These are phyloP conservation scores for Alternaria arbusti DNA, from an alignment of 2,329 filamentous ascomycete genomes.

Conservation along the genomic window DNA sequence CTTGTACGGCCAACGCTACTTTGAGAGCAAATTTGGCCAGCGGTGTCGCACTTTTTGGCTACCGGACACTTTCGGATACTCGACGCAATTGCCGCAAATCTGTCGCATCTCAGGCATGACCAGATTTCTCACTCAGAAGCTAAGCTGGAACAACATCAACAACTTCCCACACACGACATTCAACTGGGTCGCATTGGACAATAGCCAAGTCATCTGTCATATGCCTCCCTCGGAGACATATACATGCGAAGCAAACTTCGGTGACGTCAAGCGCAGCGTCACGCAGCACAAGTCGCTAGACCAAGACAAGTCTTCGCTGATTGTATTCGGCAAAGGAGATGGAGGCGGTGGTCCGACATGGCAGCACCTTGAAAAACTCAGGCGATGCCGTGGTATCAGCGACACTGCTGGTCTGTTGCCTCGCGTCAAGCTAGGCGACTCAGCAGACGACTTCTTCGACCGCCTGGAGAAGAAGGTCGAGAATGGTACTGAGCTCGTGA, in stretches of 20 bases:
- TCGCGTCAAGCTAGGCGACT: slow-evolving; percentile 84
- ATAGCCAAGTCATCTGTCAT: slow-evolving; percentile 95
- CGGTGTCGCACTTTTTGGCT: slow-evolving; percentile 95
- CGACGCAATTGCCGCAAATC: slow-evolving; percentile 89
- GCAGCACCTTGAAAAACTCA: slow-evolving; percentile 92
- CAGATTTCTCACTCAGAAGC: slow-evolving; percentile 95
- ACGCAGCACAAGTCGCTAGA: slow-evolving; percentile 95
- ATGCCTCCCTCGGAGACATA: slow-evolving; percentile 98
- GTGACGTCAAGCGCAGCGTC: slow-evolving; percentile 88
- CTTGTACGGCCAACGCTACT: slow-evolving; percentile 92
- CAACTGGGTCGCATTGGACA: slow-evolving; percentile 96
- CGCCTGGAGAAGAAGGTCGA: slow-evolving; percentile 78
- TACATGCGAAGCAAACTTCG: slow-evolving; percentile 91
- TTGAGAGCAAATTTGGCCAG: slow-evolving; percentile 88
- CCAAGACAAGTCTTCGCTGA: slow-evolving; percentile 84
- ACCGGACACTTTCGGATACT: slow-evolving; percentile 98
- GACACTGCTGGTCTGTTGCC: slow-evolving; percentile 85
- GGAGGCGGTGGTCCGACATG: slow-evolving; percentile 94
- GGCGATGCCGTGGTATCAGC: slow-evolving; percentile 87
- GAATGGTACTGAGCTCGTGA: slow-evolving; percentile 74
- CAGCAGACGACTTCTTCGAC: slow-evolving; percentile 94
- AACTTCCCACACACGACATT: slow-evolving; percentile 98
- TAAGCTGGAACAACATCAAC: slow-evolving; percentile 99
- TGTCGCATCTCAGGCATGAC: slow-evolving; percentile 95
- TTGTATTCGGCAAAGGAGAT: slow-evolving; percentile 96